Base-by-base conservation (phyloP, 2,329 filamentous ascomycete species). In the Gnomoniopsis smithogilvyi region DNA sequence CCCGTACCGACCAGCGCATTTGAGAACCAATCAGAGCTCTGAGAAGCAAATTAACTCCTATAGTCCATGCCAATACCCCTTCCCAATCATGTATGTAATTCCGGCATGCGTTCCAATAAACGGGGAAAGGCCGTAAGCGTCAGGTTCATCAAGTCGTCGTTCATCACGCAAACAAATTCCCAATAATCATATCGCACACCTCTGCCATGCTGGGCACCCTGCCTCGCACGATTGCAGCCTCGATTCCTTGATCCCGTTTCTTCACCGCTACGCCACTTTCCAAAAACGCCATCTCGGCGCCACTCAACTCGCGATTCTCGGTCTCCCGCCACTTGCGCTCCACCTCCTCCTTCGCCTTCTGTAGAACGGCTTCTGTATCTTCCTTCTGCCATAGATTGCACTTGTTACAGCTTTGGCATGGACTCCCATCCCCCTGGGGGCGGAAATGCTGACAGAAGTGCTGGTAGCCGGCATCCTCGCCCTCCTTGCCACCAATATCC, bases 371-470 rank as follows among this genome's bases (percentile, higher is more conserved):
- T 61, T 92, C 89, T 59, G 81, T 83, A 66, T 92, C 85, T 70
- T 93, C 90, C 56, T 87, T 82, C 74, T 93, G 89, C 76, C 88
- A 90, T 12, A 94, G 79, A 68, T 92, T 92, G 73, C 90, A 94
- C 67, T 85, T 86, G 46, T 88, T 87, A 74, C 95, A 98, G 71
- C 96, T 86, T 1, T 73, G 80, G 71, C 95, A 99, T 15, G 80
- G 78, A 15, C 84, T 82, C 21, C 80, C 78, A 51, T 93, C 92
- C 0, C 89, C 91, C 62, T 90, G 83, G 11, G 91, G 88, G 10
- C 95, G 84, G 72, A 98, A 98, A 74, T 98, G 95, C 70, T 96
- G 90, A 72, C 95, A 99, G 69, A 97, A 99, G 73, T 99, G 95
- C 43, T 86, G 82, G 73, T 99, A 98, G 0, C 94, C 93, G 70